Percentiles rank a stretch among this genome's conserved stretches.
Evolutionary conservation across 306 rosid species (phyloP).

Genomic region (Vigna reflexopilosa): DNA sequence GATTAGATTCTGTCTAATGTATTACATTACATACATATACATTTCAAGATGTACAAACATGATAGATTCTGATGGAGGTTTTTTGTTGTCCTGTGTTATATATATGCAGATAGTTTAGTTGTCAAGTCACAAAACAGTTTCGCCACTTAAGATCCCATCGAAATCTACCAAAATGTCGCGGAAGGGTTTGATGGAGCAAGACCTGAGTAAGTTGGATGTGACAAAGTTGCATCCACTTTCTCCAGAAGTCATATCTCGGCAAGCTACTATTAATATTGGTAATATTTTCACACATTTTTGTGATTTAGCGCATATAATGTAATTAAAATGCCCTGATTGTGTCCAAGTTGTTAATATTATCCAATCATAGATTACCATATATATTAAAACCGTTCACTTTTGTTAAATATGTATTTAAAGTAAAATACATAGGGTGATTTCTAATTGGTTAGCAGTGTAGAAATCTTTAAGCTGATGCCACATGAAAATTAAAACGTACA

Average conservation of each 20-base stretch:
- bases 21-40: not conserved
- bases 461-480: not conserved
- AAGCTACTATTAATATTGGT: constrained; percentile 96
- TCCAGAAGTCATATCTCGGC: constrained; percentile 96
- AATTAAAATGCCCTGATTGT: not conserved
- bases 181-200: constrained; percentile 96
- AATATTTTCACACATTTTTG: constrained; percentile 17
- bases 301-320: not conserved
- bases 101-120: constrained; percentile 32
- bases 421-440: not conserved
- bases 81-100: constrained; percentile 8
- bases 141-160: constrained; percentile 4
- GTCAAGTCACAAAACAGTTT: constrained; percentile 17
- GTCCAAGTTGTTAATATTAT: not conserved
- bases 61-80: constrained; percentile 14
- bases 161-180: constrained; percentile 70
- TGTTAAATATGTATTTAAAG: not conserved
- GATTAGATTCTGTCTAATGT: not conserved
- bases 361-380: not conserved
- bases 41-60: not conserved
- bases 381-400: not conserved
- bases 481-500: not conserved
- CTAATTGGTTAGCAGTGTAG: not conserved
- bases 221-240: constrained; percentile 87
- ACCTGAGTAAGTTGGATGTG: constrained; percentile 90